Percentiles rank a stretch among this genome's conserved stretches.
Evolutionary conservation across 2,329 filamentous ascomycete genomes (phyloP).

Genomic region (Neonectria hederae): DNA sequence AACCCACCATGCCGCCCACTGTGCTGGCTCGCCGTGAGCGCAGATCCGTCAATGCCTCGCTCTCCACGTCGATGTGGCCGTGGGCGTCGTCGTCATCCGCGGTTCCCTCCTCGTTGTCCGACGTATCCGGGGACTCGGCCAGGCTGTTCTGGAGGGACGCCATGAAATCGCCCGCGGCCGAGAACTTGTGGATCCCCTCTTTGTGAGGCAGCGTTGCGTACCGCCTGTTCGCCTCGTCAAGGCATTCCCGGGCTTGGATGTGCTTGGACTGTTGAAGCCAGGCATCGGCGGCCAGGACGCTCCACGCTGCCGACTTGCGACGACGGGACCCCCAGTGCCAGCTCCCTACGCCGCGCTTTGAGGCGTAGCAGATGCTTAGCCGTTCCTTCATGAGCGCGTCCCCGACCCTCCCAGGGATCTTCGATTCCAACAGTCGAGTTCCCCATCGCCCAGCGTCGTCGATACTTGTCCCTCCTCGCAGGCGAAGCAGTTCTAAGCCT

Average conservation of each 20-base stretch:
- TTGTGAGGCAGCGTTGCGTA: conserved; percentile 62
- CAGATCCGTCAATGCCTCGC: conserved; percentile 62
- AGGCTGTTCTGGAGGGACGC: conserved; percentile 60
- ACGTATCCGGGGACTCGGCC: conserved; percentile 56
- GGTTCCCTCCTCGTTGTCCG: conserved; percentile 41
- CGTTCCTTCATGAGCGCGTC: conserved; percentile 88
- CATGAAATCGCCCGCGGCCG: conserved; percentile 61
- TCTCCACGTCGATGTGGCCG: conserved; percentile 60
- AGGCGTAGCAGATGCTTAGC: conserved; percentile 83
- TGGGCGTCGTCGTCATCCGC: conserved; percentile 56
- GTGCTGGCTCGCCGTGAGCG: conserved; percentile 66
- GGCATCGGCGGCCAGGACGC: conserved; percentile 80
- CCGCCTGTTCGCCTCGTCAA: conserved; percentile 72
- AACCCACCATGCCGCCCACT: conserved; percentile 55
- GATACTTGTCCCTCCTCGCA: conserved; percentile 80
- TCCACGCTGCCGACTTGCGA: conserved; percentile 92
- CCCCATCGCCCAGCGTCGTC: conserved; percentile 92
- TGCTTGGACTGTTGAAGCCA: conserved; percentile 84
- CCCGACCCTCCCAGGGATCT: conserved; percentile 77
- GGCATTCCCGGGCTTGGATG: conserved; percentile 79
- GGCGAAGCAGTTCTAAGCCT: conserved; percentile 81
- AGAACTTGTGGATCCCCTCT: conserved; percentile 63
- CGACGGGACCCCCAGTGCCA: conserved; percentile 75
- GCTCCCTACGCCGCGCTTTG: conserved; percentile 73
- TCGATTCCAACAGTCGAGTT: conserved; percentile 79